Base-by-base conservation (phyloP, 1,284 basidiomycete genomes). In the Neonothopanus nambi region DNA sequence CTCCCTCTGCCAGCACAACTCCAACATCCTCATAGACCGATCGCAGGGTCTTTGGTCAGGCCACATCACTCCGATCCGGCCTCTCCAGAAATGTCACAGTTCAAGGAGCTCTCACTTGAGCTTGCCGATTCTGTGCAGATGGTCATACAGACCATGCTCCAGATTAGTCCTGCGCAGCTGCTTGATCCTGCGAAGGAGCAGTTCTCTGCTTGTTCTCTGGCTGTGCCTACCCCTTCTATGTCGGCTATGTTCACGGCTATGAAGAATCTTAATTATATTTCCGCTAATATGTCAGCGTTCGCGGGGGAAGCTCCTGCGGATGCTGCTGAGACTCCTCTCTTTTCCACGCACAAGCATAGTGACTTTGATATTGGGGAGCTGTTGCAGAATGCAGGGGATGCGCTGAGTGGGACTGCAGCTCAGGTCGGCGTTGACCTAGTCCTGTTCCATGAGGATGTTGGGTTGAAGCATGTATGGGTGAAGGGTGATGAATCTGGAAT, bases 121-220 rank as follows among this genome's bases (percentile, higher is more conserved):
- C 78, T 95, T 7, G 92, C 93, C 7, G 93, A 95, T 69, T 87
- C 87, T 4, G 82, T 93, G 13, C 92, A 95, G 70, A 84, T 87
- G 71, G 82, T 91, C 51, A 88, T 95, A 33, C 93, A 95, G 66
- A 95, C 90, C 0, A 79, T 96, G 59, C 78, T 95, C 2, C 92
- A 94, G 64, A 78, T 95, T 54, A 90, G 91, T 0, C 93, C 93
- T 1, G 82, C 89, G 0, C 93, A 95, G 66, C 73, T 95, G n/a
- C 79, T 95, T 30, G 93, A 95, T 64, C 85, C 89, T n/a, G 87
- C 87, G 5, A 94, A 91, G 67, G 93, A 95, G 66, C 92, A 94
- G 65, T 91, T 93, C 64, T 87, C 93, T 2, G 88, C 90, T 24
- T 95, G 91, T 67, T 82, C 92, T 0, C 70, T 95, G 15, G 87